Evolutionary conservation across 2,329 filamentous ascomycete species (phyloP), one percentile per base, ranked within the genome.

Genomic region (Fusarium caatingaense): DNA sequence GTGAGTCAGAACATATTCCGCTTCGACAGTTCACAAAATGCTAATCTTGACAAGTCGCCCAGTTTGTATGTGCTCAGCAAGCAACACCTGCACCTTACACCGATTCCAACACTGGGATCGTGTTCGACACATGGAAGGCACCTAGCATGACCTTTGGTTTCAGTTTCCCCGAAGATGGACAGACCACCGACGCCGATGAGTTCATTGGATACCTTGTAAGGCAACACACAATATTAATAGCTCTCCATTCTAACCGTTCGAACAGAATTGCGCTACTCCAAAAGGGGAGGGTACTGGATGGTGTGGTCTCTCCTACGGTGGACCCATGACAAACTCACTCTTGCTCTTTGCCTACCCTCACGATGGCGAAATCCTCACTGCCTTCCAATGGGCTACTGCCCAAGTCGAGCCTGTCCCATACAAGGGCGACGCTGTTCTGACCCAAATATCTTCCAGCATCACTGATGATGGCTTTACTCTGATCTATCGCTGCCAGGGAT

Each of bases 231-330:
- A n/a, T 5, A 21, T 6, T 11, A 3, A 6, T 2, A 4, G 6
- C 28, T n/a, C 15, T 25, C 5, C 56, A 6, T 45, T n/a, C 25
- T 61, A 5, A 61, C 37, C 7, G 23, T 51, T 10, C 9, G 2
- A 21, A 60, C 11, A 61, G 59, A 61, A 61, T 5, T 61, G 59
- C 30, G 37, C 56, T 7, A 61, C 55, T 13, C 59, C 59, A 1
- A 61, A 28, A 2, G 59, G 55, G 0, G 10, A 61, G 15, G 30
- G 59, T 3, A 60, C 37, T 3, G 59, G 59, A 60, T 60, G 59
- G 59, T 61, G 59, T 6, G 59, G 59, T 40, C 59, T 61, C 45
- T 61, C 59, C 11, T 61, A 61, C 11, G 59, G 56, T 8, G 59
- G 59, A 32, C 20, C 56, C 16, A 61, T 61, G 59, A 50, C 59